Base-by-base conservation (phyloP, 2,329 filamentous ascomycete species). In the Talaromyces sp. region DNA sequence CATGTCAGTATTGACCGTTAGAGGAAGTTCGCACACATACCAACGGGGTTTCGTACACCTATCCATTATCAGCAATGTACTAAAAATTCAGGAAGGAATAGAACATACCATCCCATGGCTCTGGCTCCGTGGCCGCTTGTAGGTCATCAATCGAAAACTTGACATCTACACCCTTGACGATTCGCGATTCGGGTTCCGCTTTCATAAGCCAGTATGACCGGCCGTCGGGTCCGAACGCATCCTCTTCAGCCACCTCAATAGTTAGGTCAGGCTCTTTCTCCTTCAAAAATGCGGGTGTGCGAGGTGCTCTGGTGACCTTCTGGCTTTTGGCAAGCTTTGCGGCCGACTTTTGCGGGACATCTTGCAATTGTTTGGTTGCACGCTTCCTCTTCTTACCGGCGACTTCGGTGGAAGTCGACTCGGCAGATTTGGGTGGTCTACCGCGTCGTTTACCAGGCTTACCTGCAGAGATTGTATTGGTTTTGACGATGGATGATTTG, bases 71-170 rank as follows among this genome's bases (percentile, higher is more conserved):
- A 76, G 72, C 60, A 64, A 52, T 5, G 25, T 11, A 1, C 4
- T 7, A 25, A 10, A 3, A 33, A n/a, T n/a, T 10, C 15, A 52
- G 25, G 9, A 33, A 19, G n/a, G 19, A 15, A 22, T 2, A 3
- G 49, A 45, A 82, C 86, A 74, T 80, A 91, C 92, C 95, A 78
- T 96, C 90, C 95, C 95, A 99, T 0, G 91, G 89, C 74, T 98
- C 94, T 1, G 94, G 92, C 71, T 86, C 85, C 0, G 82, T 87
- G 72, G 87, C 90, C 0, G 86, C 85, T 15, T 86, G 85, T 41
- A 99, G 80, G 75, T 98, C 93, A 72, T 98, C 93, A 72, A 99
- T 97, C 0, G 93, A 96, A 79, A 98, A 99, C 70, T 88, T 90
- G 54, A 97, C 92, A 74, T 98, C 93, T 60, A 91, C 82, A 0